phyloP scores from a whole-genome alignment of 192 early-diverging fungal genomes.

The Ambispora gerdemannii region DNA sequence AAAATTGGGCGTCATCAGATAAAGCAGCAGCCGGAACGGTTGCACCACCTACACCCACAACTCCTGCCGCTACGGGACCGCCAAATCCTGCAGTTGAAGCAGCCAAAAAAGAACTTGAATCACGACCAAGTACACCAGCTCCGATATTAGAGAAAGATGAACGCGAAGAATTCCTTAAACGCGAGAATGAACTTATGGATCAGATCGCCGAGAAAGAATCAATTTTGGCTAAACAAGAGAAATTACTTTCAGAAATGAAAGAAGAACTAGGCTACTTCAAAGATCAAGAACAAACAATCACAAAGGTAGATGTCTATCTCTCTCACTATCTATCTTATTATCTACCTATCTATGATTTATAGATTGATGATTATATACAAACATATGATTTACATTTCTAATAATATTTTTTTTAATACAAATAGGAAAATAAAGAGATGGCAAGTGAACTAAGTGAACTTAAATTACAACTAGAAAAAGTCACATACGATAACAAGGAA shows the following conservation, averaged over 20 bases:
- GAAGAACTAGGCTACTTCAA: slow-evolving; percentile 74
- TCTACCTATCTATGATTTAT: background rate
- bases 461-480: slow-evolving; percentile 82
- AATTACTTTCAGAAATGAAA: slow-evolving; percentile 56
- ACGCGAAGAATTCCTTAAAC: slow-evolving; percentile 87
- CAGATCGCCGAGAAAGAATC: slow-evolving; percentile 89
- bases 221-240: slow-evolving; percentile 64
- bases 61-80: slow-evolving; percentile 41
- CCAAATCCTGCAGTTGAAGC: slow-evolving; percentile 34
- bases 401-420: background rate
- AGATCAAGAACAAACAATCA: slow-evolving; percentile 52
- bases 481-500: slow-evolving; percentile 87
- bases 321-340: background rate
- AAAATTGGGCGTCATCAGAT: slow-evolving; percentile 58
- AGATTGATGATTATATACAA: background rate
- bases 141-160: slow-evolving; percentile 81
- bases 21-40: slow-evolving; percentile 43
- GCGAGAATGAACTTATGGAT: slow-evolving; percentile 96
- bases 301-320: slow-evolving; percentile 17
- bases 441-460: slow-evolving; percentile 69
- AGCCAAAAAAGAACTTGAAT: slow-evolving; percentile 30
- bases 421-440: slow-evolving; percentile 71
- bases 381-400: background rate
- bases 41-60: slow-evolving; percentile 48
- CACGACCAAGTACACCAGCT: slow-evolving; percentile 74